Conservation (phyloP, 2,329 filamentous ascomycete species). For the Byssoonygena ceratinophila region DNA sequence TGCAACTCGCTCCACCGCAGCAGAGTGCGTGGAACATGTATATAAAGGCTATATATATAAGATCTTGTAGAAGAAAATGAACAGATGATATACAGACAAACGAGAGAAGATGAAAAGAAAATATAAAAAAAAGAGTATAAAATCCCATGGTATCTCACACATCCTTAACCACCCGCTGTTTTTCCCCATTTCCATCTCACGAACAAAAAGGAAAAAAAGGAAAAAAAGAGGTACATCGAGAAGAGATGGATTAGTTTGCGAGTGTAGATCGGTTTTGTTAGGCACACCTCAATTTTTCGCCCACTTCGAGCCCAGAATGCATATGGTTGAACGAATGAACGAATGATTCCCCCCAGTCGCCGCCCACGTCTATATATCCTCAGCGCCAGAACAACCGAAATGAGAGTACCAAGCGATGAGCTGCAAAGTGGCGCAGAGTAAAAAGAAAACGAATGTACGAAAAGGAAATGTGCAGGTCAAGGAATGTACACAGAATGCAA, state of each 20-base stretch:
- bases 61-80: background rate
- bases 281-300: background rate
- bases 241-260: background rate
- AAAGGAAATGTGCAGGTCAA: slow-evolving; percentile 8
- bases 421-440: slow-evolving; percentile 13
- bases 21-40: background rate
- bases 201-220: background rate
- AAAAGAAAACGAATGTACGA: slow-evolving; percentile 3
- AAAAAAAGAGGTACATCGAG: background rate
- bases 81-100: background rate
- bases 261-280: background rate
- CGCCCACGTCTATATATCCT: slow-evolving; percentile 11
- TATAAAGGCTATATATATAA: background rate
- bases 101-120: background rate
- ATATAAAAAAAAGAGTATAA: background rate
- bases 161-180: background rate
- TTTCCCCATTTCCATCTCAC: slow-evolving; percentile 2
- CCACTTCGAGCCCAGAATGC: background rate
- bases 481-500: slow-evolving; percentile 9
- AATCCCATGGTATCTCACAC: slow-evolving; percentile 3
- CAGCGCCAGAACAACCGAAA: slow-evolving; percentile 12
- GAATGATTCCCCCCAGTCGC: slow-evolving; percentile 7
- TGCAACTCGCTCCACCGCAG: background rate
- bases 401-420: slow-evolving; percentile 9
- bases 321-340: slow-evolving; percentile 2